These are phyloP conservation scores for Geotrichum histeridarum DNA, from an alignment of 1,139 yeast species.

Conservation along the genomic window DNA sequence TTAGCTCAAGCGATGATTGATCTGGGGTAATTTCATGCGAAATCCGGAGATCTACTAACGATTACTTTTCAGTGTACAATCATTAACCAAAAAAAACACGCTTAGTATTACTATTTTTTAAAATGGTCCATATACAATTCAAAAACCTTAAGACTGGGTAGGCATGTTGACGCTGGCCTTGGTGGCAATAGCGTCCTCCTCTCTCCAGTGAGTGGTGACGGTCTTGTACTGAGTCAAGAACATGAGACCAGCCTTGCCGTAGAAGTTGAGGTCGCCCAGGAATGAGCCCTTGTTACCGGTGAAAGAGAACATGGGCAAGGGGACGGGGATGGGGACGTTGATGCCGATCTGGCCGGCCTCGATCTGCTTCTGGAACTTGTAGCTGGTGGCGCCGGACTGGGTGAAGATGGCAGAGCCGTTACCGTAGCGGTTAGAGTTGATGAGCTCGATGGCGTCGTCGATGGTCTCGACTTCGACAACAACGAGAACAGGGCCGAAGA, in stretches of 20 bases:
- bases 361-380: slow-evolving; percentile 63
- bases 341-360: slow-evolving; percentile 78
- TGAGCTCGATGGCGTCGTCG: slow-evolving; percentile 65
- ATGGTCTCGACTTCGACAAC: slow-evolving; percentile 61
- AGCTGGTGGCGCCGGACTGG: slow-evolving; percentile 61
- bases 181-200: slow-evolving; percentile 49
- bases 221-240: slow-evolving; percentile 76
- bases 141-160: slow-evolving; percentile 24
- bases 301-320: slow-evolving; percentile 76
- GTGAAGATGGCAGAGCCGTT: slow-evolving; percentile 73
- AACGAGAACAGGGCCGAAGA: slow-evolving; percentile 69
- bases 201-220: slow-evolving; percentile 65
- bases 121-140: not conserved
- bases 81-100: too few relatives aligned
- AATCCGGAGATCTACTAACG: too few relatives aligned
- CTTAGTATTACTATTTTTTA: too few relatives aligned
- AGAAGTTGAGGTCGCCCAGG: slow-evolving; percentile 74
- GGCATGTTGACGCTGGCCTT: slow-evolving; percentile 55
- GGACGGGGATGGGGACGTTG: slow-evolving; percentile 81
- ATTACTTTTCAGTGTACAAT: too few relatives aligned
- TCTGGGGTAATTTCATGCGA: too few relatives aligned
- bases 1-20: too few relatives aligned
- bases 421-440: slow-evolving; percentile 64
- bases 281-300: slow-evolving; percentile 75
- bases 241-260: slow-evolving; percentile 68